Evolutionary conservation across 2,329 filamentous ascomycete species (phyloP).

Genomic region (Talaromyces sp.): DNA sequence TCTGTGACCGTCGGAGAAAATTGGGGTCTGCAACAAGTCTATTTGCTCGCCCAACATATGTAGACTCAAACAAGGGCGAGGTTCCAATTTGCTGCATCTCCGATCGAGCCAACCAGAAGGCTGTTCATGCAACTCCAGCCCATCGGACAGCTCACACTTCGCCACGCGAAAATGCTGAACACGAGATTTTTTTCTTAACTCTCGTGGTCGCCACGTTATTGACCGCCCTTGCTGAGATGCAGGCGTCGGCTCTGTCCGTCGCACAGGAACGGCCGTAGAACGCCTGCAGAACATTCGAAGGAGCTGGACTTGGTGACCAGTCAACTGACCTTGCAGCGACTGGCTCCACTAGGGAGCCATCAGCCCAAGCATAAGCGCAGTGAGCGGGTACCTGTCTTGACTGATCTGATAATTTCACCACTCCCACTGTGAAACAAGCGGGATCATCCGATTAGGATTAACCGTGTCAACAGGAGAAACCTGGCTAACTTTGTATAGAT

Average conservation of each 20-base stretch:
- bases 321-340: neutral
- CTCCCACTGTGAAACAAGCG: neutral
- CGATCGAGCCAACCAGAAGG: neutral
- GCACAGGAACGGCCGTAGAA: conserved; percentile 23
- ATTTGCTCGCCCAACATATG: neutral
- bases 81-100: neutral
- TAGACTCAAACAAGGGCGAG: neutral
- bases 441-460: neutral
- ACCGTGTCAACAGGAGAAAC: neutral
- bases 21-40: neutral
- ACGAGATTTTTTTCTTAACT: conserved; percentile 15
- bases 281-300: conserved; percentile 19
- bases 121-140: neutral
- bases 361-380: neutral
- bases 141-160: neutral
- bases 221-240: conserved; percentile 15
- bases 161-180: conserved; percentile 13
- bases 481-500: neutral
- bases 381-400: neutral
- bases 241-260: conserved; percentile 9
- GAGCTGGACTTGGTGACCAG: conserved; percentile 1
- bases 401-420: neutral
- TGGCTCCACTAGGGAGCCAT: neutral
- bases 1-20: neutral
- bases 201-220: conserved; percentile 41